Evolutionary conservation across 495 filamentous ascomycete genomes (phyloP).

Genomic region (Hyaloscypha hepaticicola): DNA sequence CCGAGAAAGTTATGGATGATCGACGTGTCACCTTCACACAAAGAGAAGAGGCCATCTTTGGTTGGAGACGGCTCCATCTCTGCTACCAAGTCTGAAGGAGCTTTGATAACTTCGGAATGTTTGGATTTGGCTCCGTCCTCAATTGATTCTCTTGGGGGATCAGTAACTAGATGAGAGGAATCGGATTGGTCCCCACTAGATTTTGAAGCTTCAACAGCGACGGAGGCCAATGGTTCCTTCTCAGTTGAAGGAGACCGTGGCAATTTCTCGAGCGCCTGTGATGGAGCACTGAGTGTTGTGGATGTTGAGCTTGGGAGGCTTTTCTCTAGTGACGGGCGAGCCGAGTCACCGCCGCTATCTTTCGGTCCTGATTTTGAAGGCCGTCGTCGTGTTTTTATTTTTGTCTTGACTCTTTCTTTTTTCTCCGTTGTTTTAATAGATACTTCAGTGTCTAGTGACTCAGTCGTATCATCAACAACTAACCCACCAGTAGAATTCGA

Average conservation of each 20-base stretch:
- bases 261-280: slow-evolving; percentile 15
- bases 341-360: neutral
- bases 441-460: slow-evolving; percentile 12
- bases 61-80: slow-evolving; percentile 26
- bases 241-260: neutral
- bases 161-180: neutral
- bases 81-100: neutral
- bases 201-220: neutral
- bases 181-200: neutral
- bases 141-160: neutral
- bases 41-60: slow-evolving; percentile 13
- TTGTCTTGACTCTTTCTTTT: slow-evolving; percentile 31
- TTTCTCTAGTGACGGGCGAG: neutral
- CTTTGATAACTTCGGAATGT: neutral
- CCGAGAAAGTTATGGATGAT: slow-evolving; percentile 70
- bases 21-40: slow-evolving; percentile 76
- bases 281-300: neutral
- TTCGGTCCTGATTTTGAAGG: slow-evolving; percentile 22
- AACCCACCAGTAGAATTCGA: slow-evolving; percentile 15
- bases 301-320: neutral
- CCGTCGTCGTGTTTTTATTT: slow-evolving; percentile 27
- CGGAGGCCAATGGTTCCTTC: neutral
- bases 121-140: neutral
- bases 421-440: slow-evolving; percentile 24
- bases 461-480: neutral